phyloP scores from a whole-genome alignment of 2,329 filamentous ascomycete species.

The Fusarium pseudograminearum region DNA sequence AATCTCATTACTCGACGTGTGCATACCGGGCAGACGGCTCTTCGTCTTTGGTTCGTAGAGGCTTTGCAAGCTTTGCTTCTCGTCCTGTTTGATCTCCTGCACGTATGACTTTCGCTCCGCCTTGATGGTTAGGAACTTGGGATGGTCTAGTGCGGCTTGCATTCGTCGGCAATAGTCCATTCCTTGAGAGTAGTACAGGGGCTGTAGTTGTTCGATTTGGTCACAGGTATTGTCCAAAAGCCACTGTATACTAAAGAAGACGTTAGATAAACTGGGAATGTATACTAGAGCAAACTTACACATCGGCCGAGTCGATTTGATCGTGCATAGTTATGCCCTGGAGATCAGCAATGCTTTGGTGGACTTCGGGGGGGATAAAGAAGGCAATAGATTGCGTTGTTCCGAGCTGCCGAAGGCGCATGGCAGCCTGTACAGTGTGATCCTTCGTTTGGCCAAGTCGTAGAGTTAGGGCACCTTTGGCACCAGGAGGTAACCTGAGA shows the following conservation, averaged over 20 bases:
- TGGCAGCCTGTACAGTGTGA: conserved; percentile 67
- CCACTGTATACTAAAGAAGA: conserved; percentile 57
- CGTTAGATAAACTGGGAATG: conserved; percentile 15
- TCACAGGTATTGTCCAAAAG: conserved; percentile 72
- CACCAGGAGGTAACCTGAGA: conserved; percentile 62
- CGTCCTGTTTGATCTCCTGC: conserved; percentile 57
- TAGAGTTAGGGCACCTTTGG: conserved; percentile 66
- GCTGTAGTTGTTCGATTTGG: conserved; percentile 68
- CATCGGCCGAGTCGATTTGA: conserved; percentile 43
- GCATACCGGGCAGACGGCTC: conserved; percentile 14
- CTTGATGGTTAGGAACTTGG: conserved; percentile 56
- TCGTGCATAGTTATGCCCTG: conserved; percentile 36
- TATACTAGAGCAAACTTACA: conserved; percentile 46
- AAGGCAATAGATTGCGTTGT: conserved; percentile 67
- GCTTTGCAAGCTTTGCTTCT: conserved; percentile 67
- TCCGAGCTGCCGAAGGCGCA: conserved; percentile 70
- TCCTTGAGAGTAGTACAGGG: conserved; percentile 70
- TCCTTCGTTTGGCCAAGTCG: conserved; percentile 70
- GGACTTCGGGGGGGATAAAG: conserved; percentile 69
- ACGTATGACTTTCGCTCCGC: conserved; percentile 54
- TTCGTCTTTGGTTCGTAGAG: conserved; percentile 63
- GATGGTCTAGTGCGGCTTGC: conserved; percentile 60
- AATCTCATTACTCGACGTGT: conserved; percentile 24
- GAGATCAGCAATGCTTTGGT: conserved; percentile 69
- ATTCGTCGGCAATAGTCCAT: conserved; percentile 68